Percentiles rank a stretch among this genome's conserved stretches.
Evolutionary conservation across 495 filamentous ascomycete species (phyloP).

Genomic region (Amorphotheca resinae): DNA sequence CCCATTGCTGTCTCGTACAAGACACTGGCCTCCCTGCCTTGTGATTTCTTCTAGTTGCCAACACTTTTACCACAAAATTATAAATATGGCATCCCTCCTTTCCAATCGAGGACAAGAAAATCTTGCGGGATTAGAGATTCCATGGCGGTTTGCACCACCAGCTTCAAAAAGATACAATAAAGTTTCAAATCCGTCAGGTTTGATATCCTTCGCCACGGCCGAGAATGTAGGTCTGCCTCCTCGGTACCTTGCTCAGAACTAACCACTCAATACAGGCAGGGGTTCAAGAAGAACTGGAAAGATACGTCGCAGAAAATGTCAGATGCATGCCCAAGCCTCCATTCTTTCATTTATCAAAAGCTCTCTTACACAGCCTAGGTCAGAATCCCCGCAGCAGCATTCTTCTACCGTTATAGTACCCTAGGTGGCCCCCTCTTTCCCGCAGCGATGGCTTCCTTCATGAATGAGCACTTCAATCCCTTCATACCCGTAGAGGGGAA

Average conservation of each 20-base stretch:
- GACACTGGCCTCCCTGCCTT: too few species aligned
- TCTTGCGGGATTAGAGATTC: too few species aligned
- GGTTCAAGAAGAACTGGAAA: not conserved
- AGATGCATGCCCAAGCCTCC: not conserved
- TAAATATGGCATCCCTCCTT: too few species aligned
- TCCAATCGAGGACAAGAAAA: too few species aligned
- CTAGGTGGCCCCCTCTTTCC: not conserved
- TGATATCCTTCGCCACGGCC: not conserved
- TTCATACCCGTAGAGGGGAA: constrained; percentile 23
- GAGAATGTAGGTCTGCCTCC: not conserved
- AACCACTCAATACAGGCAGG: not conserved
- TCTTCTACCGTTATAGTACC: not conserved
- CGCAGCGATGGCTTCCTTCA: constrained; percentile 27
- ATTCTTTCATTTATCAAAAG: too few species aligned
- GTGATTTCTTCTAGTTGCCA: too few species aligned
- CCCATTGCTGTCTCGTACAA: too few species aligned
- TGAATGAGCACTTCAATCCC: constrained; percentile 34
- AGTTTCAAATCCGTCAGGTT: not conserved
- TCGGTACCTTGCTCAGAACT: not conserved
- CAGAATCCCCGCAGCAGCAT: not conserved
- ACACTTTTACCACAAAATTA: too few species aligned
- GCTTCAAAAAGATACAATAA: too few species aligned
- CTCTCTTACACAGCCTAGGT: not conserved
- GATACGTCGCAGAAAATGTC: not conserved
- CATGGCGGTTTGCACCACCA: too few species aligned